These are phyloP conservation scores for Bothriochloa decipiens DNA, from an alignment of 176 grass and related monocot species.

Conservation along the genomic window DNA sequence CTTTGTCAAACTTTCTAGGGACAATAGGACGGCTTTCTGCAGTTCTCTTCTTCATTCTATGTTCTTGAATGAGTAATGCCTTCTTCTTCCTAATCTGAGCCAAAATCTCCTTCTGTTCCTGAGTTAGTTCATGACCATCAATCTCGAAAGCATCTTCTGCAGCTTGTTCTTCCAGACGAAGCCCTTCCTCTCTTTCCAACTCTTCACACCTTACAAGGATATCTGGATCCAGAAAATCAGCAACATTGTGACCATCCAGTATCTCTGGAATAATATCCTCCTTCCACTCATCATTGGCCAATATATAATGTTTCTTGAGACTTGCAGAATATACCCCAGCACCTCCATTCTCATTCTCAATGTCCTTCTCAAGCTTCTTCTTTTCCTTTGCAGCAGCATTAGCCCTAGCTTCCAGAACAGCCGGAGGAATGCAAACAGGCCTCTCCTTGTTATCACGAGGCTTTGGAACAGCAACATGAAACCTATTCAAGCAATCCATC, in stretches of 20 bases:
- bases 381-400: constrained; percentile 59
- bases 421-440: constrained; percentile 49
- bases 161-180: constrained; percentile 62
- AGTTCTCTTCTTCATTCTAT: constrained; percentile 89
- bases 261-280: constrained; percentile 63
- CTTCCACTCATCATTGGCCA: constrained; percentile 80
- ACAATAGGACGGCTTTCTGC: constrained; percentile 84
- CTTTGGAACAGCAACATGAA: constrained; percentile 86
- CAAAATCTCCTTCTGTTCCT: constrained; percentile 57
- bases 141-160: constrained; percentile 62
- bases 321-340: constrained; percentile 88
- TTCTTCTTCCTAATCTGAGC: constrained; percentile 74
- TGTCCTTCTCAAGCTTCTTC: constrained; percentile 68
- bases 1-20: constrained; percentile 65
- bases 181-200: constrained; percentile 76
- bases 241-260: constrained; percentile 80
- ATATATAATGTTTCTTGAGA: constrained; percentile 71
- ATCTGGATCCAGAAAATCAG: constrained; percentile 83
- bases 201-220: constrained; percentile 70
- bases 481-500: constrained; percentile 62
- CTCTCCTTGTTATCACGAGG: constrained; percentile 77
- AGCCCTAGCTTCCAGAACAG: constrained; percentile 50
- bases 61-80: constrained; percentile 65
- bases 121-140: constrained; percentile 62
- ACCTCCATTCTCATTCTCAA: constrained; percentile 80